A percentile compares a stretch with the other conserved stretches of the same genome.
phyloP scores from a whole-genome alignment of 495 filamentous ascomycete species.

The Chaetomium fimeti region DNA sequence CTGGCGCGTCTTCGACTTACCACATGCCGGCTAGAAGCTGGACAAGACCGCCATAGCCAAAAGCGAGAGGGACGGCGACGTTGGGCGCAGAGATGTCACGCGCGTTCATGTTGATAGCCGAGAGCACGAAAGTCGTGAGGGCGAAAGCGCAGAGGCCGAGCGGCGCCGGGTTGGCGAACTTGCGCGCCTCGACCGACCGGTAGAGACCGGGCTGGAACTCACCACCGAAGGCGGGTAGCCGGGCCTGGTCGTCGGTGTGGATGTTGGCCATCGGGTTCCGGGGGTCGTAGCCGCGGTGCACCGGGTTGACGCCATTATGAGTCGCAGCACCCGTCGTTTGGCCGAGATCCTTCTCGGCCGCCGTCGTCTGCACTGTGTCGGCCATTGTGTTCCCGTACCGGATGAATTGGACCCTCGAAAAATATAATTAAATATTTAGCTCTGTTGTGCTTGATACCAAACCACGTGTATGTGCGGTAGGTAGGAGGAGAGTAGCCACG shows the following conservation, averaged over 20 bases:
- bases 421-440: neutral
- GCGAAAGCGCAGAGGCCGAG: conserved; percentile 88
- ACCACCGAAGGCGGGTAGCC: conserved; percentile 85
- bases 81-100: conserved; percentile 60
- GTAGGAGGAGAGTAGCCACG: neutral
- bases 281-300: conserved; percentile 50
- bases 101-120: conserved; percentile 74
- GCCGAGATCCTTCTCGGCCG: conserved; percentile 37
- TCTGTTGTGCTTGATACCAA: neutral
- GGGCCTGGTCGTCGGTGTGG: conserved; percentile 58
- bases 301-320: conserved; percentile 30
- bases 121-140: conserved; percentile 91
- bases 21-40: conserved; percentile 97
- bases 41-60: conserved; percentile 82
- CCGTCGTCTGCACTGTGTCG: conserved; percentile 2
- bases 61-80: conserved; percentile 68
- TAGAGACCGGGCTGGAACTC: conserved; percentile 95
- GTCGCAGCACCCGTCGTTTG: conserved; percentile 30
- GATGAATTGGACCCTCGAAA: neutral
- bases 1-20: conserved; percentile 66
- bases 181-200: conserved; percentile 69
- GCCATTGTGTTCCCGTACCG: conserved; percentile 24
- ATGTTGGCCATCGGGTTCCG: conserved; percentile 70
- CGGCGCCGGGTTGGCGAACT: conserved; percentile 85
- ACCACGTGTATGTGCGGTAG: neutral